These are phyloP conservation scores for Elsinoe arachidis DNA, from an alignment of 2,329 filamentous ascomycete species.

Conservation along the genomic window DNA sequence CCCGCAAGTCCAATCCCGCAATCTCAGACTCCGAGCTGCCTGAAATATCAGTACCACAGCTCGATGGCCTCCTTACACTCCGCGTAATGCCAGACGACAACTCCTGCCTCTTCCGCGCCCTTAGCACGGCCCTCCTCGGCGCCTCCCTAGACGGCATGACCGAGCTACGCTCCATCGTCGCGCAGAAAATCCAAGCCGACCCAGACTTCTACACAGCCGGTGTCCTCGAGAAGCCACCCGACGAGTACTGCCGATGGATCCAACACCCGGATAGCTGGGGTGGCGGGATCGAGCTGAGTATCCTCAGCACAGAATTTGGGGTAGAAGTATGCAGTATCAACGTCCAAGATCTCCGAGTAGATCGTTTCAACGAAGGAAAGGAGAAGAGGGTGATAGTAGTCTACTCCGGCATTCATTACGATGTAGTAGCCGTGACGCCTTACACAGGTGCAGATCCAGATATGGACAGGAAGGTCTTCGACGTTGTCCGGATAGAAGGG, in stretches of 20 bases:
- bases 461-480: conserved; percentile 70
- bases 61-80: conserved; percentile 56
- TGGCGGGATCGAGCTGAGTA: conserved; percentile 80
- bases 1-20: conserved; percentile 36
- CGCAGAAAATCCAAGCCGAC: conserved; percentile 66
- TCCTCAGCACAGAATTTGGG: conserved; percentile 74
- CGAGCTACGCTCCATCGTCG: conserved; percentile 68
- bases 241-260: conserved; percentile 75
- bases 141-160: conserved; percentile 55
- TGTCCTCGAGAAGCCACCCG: conserved; percentile 61
- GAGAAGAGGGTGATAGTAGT: conserved; percentile 66
- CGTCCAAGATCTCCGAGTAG: conserved; percentile 59
- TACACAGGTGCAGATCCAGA: conserved; percentile 58
- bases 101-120: conserved; percentile 84
- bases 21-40: conserved; percentile 50
- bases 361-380: conserved; percentile 70
- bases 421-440: conserved; percentile 70
- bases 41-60: conserved; percentile 49
- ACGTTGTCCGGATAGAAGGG: conserved; percentile 31
- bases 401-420: conserved; percentile 91
- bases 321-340: conserved; percentile 81
- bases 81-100: conserved; percentile 97
- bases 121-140: conserved; percentile 69
- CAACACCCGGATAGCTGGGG: conserved; percentile 77
- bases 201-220: conserved; percentile 65